Evolutionary conservation across 768 basidiomycete species (phyloP), one percentile per base, ranked within the genome.

Genomic region (Rhizopogon vulgaris): DNA sequence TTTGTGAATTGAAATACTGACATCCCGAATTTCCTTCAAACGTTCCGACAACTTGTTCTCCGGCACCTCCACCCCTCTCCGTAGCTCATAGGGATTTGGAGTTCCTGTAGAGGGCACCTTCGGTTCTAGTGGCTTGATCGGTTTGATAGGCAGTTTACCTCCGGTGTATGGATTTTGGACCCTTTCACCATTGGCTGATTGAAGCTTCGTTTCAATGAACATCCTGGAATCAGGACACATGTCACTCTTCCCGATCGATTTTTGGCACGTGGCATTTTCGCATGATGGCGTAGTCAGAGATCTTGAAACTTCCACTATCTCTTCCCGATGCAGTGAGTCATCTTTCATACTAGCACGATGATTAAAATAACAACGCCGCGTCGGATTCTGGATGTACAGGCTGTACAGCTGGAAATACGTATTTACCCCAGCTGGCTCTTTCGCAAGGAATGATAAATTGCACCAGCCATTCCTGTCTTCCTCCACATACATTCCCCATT

Each of bases 341-440:
- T 55, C 54, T 64, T 66, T 63, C 55, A 52, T 51, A 57, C 61
- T 56, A 51, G 58, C 53, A 48, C 41, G 52, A 56, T 56, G 57
- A 65, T 60, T 57, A 64, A 64, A 66, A 64, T 64, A 64, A 58
- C 64, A 58, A 50, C 55, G 56, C 68, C 66, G 57, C 64, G 52
- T 51, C 51, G 34, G 50, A 9, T 48, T 57, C 52, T 55, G 53
- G 58, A 63, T 58, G 56, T 61, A 58, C 56, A 58, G 59, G 62
- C 66, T 66, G 64, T 66, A 66, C 65, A 59, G 56, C 60, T 66
- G 67, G 67, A 56, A 65, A 63, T 66, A 66, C 62, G 57, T 64
- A 67, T 58, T 65, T 55, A 63, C 48, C 45, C 53, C 54, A 64
- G 55, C 57, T 65, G 60, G 54, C 63, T 56, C 55, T 57, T 56